These are phyloP conservation scores for Glycine latifolia DNA, from an alignment of 306 rosid genomes.

Conservation along the genomic window DNA sequence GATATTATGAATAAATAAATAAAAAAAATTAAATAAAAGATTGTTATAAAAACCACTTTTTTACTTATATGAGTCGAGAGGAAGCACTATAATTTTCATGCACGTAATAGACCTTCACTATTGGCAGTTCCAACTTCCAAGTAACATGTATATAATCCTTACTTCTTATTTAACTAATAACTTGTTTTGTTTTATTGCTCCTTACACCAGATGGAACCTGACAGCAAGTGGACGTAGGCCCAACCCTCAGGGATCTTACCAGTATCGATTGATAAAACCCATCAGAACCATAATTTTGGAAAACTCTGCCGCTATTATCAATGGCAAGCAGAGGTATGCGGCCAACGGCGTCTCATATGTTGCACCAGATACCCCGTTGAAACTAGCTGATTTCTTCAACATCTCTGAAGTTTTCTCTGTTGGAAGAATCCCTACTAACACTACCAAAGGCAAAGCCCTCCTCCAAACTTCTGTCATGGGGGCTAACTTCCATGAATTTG, in stretches of 20 bases:
- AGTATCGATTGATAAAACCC: conserved; percentile 71
- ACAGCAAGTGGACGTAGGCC: conserved; percentile 84
- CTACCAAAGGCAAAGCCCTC: no score
- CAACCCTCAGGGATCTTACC: conserved; percentile 81
- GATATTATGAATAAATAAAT: no score
- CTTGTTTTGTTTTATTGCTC: neutral
- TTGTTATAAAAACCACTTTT: no score
- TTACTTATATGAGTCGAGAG: no score
- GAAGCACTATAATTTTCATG: neutral
- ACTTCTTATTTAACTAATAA: no score
- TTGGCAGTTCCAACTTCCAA: no score
- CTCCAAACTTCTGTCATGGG: no score
- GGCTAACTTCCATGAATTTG: no score
- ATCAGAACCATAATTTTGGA: conserved; percentile 64
- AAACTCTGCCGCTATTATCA: conserved; percentile 71
- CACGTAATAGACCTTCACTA: no score
- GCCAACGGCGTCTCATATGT: conserved; percentile 69
- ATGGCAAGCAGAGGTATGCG: conserved; percentile 75
- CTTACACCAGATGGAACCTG: conserved; percentile 46
- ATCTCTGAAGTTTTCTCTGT: conserved; percentile 68
- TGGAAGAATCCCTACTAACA: no score
- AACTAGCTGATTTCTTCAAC: conserved; percentile 71
- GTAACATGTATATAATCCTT: no score
- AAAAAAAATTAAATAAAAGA: no score
- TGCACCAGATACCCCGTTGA: conserved; percentile 67